Evolutionary conservation across 495 filamentous ascomycete species (phyloP), one percentile per base, ranked within the genome.

Genomic region (Penicillium lividum): DNA sequence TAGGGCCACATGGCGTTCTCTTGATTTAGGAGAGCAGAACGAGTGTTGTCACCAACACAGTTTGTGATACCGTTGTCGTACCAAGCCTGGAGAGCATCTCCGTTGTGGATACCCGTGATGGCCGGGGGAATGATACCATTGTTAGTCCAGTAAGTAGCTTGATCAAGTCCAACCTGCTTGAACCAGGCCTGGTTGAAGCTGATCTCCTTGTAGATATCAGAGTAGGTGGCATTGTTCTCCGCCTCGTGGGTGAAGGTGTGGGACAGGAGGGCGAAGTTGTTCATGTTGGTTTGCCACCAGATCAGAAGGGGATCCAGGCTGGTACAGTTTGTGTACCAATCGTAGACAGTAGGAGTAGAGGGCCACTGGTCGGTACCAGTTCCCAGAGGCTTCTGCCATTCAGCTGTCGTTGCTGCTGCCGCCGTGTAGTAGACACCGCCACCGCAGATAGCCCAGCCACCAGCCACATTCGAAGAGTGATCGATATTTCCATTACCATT

Each of bases 101-200:
- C 85, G 68, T 88, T 88, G 72, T 86, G 84, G 9, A 87, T 58
- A 45, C 85, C 85, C 1, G 85, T 87, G 53, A 88, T 88, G 54
- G 81, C 83, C 0, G 84, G 85, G 9, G 84, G 85, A 59, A 87
- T 83, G 53, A 88, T 77, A 28, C 85, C 84, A 31, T 73, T 74
- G 22, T 66, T 58, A 15, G 79, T 83, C 56, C 76, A 85, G 53
- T 74, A 62, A 13, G 42, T 60, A 10, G 75, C 75, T 15, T 59
- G 30, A 45, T 68, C 63, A 36, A 88, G 67, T 10, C 80, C 81
- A 11, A 79, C 68, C 56, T 80, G 76, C 59, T 75, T 68, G 33
- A 85, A 63, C 84, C 84, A 88, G 34, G 76, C 80, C 50, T 79
- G 69, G 71, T 88, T 88, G 73, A 81, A 88, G 30, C 69, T 68